Evolutionary conservation across 1,139 yeast species (phyloP).

Genomic region (Hansenula lynferdii): DNA sequence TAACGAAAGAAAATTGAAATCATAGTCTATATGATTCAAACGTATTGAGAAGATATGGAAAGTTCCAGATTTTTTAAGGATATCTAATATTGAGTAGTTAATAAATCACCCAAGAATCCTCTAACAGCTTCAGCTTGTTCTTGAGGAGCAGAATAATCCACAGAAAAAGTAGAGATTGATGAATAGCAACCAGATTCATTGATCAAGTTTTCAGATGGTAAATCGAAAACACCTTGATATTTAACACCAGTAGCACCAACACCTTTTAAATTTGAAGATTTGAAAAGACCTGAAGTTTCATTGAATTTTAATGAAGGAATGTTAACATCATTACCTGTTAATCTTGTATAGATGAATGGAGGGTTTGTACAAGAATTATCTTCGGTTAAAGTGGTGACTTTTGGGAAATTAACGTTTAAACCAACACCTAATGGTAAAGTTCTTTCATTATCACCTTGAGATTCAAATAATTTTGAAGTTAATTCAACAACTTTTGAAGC

Average conservation of each 20-base stretch:
- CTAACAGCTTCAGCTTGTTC: constrained; percentile 12
- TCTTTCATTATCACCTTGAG: constrained; percentile 26
- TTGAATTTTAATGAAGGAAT: constrained; percentile 13
- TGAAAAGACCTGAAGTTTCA: constrained; percentile 13
- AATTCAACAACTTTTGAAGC: constrained; percentile 35
- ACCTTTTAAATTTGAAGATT: constrained; percentile 5
- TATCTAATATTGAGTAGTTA: constrained; percentile 3
- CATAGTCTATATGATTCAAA: too few species aligned
- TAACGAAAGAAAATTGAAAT: too few species aligned
- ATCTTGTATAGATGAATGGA: constrained; percentile 33
- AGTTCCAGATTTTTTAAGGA: not conserved
- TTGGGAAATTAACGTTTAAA: constrained; percentile 44
- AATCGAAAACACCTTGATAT: constrained; percentile 15
- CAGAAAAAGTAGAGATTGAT: constrained; percentile 17
- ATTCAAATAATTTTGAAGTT: constrained; percentile 32
- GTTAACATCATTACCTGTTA: constrained; percentile 33
- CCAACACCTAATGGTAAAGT: constrained; percentile 42
- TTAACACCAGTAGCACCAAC: constrained; percentile 11
- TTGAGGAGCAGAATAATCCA: constrained; percentile 21
- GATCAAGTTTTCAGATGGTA: constrained; percentile 18
- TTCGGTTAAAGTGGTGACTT: constrained; percentile 32
- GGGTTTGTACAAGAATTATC: constrained; percentile 34
- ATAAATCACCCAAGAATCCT: constrained; percentile 8
- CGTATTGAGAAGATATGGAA: not conserved
- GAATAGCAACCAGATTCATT: constrained; percentile 10